Evolutionary conservation across 495 filamentous ascomycete species (phyloP).

Genomic region (Jackrogersella minutella): DNA sequence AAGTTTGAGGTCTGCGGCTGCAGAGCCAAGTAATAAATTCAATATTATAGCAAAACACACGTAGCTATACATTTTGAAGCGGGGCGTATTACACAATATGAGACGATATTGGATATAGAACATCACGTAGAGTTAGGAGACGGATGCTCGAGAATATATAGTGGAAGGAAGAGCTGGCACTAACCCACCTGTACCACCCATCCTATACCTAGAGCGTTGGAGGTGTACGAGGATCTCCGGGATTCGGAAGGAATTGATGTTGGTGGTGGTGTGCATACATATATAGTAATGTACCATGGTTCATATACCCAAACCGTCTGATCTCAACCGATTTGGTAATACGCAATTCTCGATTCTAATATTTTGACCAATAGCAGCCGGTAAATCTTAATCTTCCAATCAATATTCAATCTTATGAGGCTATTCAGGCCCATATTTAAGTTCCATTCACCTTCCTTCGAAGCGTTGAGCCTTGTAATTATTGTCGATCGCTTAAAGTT

Average conservation of each 20-base stretch:
- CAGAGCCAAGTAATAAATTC: neutral
- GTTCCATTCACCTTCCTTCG: neutral
- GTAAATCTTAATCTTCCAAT: no score
- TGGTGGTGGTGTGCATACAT: no score
- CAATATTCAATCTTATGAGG: neutral
- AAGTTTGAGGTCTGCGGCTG: slow-evolving; percentile 14
- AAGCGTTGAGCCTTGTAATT: neutral
- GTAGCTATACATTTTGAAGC: slow-evolving; percentile 4
- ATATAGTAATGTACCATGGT: no score
- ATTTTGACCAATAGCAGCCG: no score
- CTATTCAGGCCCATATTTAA: neutral
- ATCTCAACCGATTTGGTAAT: no score
- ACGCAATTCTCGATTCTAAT: no score
- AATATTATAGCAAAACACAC: neutral
- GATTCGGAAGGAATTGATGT: no score
- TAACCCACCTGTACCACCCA: neutral
- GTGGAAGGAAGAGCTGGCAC: neutral
- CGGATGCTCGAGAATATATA: neutral
- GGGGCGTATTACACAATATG: neutral
- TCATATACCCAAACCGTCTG: no score
- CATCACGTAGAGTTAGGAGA: neutral
- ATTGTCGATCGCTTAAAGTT: neutral
- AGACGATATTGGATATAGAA: neutral
- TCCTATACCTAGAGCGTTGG: no score
- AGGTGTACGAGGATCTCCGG: no score